A percentile compares a stretch with the other conserved stretches of the same genome.
Evolutionary conservation across 148 eudicot genomes (phyloP).

Genomic region (Rhododendron mucronatum): DNA sequence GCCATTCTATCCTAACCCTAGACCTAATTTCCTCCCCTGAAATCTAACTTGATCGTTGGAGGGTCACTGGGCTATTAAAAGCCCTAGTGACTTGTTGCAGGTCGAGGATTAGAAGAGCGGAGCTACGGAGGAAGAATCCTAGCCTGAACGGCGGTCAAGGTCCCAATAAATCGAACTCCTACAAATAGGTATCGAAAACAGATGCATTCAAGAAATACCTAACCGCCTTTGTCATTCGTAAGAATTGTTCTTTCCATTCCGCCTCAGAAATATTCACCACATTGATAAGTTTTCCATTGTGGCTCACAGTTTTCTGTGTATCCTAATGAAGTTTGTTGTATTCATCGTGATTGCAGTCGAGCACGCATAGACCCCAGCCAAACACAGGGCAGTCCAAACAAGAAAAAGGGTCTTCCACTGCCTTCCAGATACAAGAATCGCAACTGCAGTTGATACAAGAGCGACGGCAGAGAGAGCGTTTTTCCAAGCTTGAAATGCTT

Average conservation of each 20-base stretch:
- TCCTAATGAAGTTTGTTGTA: slow-evolving; percentile 84
- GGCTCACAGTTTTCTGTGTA: slow-evolving; percentile 74
- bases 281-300: not conserved
- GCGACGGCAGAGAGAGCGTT: slow-evolving; percentile 51
- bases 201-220: not conserved
- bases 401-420: slow-evolving; percentile 79
- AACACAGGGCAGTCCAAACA: slow-evolving; percentile 46
- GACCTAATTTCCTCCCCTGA: no score
- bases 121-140: no score
- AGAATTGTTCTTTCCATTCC: not conserved
- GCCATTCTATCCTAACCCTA: no score
- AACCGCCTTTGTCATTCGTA: not conserved
- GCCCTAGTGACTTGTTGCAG: no score
- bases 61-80: no score
- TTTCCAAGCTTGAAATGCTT: slow-evolving; percentile 65
- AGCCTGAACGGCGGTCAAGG: no score
- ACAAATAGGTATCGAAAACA: not conserved
- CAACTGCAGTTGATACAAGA: slow-evolving; percentile 52
- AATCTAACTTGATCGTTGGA: no score
- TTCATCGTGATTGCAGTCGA: slow-evolving; percentile 62
- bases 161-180: no score
- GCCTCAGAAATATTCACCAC: not conserved
- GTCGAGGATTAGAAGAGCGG: no score
- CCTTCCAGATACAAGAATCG: slow-evolving; percentile 59
- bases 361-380: slow-evolving; percentile 66